Evolutionary conservation across 345 rosid species (phyloP).

Genomic region (Gossypium raimondii): DNA sequence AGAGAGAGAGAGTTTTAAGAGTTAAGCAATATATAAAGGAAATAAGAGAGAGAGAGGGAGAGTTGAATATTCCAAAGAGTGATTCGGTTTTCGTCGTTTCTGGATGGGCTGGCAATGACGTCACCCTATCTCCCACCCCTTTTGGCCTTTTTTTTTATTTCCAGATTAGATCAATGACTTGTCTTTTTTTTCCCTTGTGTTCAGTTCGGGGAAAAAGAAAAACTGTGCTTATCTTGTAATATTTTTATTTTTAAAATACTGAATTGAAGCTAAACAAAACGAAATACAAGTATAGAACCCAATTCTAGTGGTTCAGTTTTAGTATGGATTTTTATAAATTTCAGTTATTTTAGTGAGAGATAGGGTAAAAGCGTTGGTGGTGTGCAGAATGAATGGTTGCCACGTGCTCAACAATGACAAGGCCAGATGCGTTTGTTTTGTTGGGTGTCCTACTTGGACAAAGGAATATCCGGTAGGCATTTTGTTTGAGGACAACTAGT

Average conservation of each 20-base stretch:
- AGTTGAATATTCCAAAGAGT: slow-evolving; percentile 41
- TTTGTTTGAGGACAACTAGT: neutral
- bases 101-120: neutral
- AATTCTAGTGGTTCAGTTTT: too few relatives aligned
- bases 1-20: slow-evolving; percentile 3
- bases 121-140: neutral
- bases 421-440: neutral
- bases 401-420: neutral
- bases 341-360: too few relatives aligned
- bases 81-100: slow-evolving; percentile 36
- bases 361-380: neutral
- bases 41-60: slow-evolving; percentile 11
- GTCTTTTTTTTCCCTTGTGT: neutral
- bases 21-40: neutral
- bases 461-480: neutral
- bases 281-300: too few relatives aligned
- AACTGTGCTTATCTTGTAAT: too few relatives aligned
- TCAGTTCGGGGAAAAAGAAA: too few relatives aligned
- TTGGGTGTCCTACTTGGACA: neutral
- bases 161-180: slow-evolving; percentile 2
- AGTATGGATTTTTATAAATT: too few relatives aligned
- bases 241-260: too few relatives aligned
- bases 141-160: neutral
- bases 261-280: too few relatives aligned
- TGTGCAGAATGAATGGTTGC: neutral